Percentiles rank a stretch among this genome's conserved stretches.
Evolutionary conservation across 305 asterid species (phyloP).

Genomic region (Vinca major): DNA sequence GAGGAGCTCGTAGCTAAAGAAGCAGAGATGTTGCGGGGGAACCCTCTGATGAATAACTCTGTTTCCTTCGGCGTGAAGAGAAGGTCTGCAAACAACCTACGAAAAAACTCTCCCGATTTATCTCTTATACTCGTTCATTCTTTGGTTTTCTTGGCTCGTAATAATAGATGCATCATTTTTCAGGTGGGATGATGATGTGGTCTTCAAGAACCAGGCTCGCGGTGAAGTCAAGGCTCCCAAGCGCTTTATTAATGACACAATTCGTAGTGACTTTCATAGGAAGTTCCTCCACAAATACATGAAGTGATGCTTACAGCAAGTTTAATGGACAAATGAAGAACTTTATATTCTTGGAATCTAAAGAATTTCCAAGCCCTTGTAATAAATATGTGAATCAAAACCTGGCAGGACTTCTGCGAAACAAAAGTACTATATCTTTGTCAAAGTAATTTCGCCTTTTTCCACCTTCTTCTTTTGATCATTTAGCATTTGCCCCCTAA

Average conservation of each 20-base stretch:
- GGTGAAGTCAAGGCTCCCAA: slow-evolving; percentile 65
- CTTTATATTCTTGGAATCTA: background rate
- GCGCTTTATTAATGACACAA: slow-evolving; percentile 89
- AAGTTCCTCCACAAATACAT: slow-evolving; percentile 34
- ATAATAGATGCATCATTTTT: slow-evolving; percentile 4
- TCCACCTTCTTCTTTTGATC: too few relatives aligned
- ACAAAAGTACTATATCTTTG: too few relatives aligned
- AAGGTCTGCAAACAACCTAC: slow-evolving; percentile 38
- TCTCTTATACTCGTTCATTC: background rate
- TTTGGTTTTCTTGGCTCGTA: background rate
- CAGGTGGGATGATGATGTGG: slow-evolving; percentile 99
- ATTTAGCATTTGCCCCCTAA: slow-evolving; percentile 57
- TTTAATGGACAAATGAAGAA: background rate
- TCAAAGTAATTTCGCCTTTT: too few relatives aligned
- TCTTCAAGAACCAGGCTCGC: slow-evolving; percentile 90
- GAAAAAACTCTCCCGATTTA: background rate
- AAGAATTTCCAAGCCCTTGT: background rate
- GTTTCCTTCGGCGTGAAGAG: slow-evolving; percentile 74
- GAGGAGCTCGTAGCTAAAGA: slow-evolving; percentile 85
- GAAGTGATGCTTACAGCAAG: slow-evolving; percentile 8
- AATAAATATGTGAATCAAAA: background rate
- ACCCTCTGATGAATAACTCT: slow-evolving; percentile 70
- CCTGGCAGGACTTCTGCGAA: background rate
- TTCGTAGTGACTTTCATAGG: slow-evolving; percentile 76
- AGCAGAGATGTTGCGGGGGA: slow-evolving; percentile 70